A percentile compares a stretch with the other conserved stretches of the same genome.
Evolutionary conservation across 1,284 basidiomycete species (phyloP).

Genomic region (Cryptococcus maquisensis): DNA sequence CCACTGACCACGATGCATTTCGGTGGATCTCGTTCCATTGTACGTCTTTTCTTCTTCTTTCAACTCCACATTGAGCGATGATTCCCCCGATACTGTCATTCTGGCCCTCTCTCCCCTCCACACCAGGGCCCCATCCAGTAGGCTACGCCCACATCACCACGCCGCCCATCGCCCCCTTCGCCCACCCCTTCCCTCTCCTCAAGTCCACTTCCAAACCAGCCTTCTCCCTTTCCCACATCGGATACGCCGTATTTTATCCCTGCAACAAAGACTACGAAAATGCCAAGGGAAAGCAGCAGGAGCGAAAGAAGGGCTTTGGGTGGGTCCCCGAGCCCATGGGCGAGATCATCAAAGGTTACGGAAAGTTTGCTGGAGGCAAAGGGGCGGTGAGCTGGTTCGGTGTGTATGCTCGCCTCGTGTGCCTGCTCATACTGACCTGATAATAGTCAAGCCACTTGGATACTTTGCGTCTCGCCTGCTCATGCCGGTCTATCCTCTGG

Average conservation of each 20-base stretch:
- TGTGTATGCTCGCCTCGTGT: constrained; percentile 7
- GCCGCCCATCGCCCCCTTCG: constrained; percentile 14
- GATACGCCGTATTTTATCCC: constrained; percentile 41
- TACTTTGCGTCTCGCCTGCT: constrained; percentile 11
- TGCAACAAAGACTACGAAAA: constrained; percentile 1
- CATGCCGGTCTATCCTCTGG: constrained; percentile 26
- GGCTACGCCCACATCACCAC: constrained; percentile 28
- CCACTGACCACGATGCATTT: too few species aligned
- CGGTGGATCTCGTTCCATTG: too few species aligned
- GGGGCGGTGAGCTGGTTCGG: constrained; percentile 26
- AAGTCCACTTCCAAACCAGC: constrained; percentile 19
- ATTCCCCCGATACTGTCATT: constrained; percentile 16
- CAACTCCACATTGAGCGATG: constrained; percentile 6
- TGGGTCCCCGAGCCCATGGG: constrained; percentile 33
- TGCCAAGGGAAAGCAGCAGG: background rate
- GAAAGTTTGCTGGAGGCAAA: constrained; percentile 25
- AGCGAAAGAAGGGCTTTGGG: constrained; percentile 6
- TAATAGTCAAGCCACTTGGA: constrained; percentile 18
- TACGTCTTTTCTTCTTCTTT: too few species aligned
- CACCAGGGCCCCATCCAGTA: constrained; percentile 25
- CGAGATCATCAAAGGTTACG: constrained; percentile 29
- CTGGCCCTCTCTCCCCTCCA: constrained; percentile 22
- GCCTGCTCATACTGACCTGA: too few species aligned
- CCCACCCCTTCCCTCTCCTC: constrained; percentile 12
- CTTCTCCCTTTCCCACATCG: constrained; percentile 23